Percentiles rank a stretch among this genome's conserved stretches.
Evolutionary conservation across 352 stramenopile species (phyloP).

Genomic region (Peronosclerospora sorghi): DNA sequence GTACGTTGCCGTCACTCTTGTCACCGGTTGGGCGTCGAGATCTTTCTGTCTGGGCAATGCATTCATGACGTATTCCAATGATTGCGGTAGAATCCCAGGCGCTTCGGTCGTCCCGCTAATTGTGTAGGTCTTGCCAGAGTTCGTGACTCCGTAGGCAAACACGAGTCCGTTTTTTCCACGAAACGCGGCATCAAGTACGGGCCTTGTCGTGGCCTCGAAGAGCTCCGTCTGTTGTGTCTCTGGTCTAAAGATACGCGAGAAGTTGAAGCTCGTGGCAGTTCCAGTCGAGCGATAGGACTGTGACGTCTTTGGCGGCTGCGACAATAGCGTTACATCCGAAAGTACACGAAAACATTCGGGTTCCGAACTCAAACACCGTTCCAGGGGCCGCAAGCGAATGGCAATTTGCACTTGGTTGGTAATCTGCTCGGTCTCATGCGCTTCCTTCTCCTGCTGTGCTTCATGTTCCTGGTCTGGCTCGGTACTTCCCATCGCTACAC

Average conservation of each 20-base stretch:
- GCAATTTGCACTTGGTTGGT: constrained; percentile 38
- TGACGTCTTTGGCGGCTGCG: constrained; percentile 60
- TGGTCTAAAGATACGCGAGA: constrained; percentile 74
- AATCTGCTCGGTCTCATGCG: constrained; percentile 4
- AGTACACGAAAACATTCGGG: constrained; percentile 54
- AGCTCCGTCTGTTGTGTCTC: constrained; percentile 82
- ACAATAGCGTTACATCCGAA: constrained; percentile 50
- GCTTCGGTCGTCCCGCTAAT: constrained; percentile 85
- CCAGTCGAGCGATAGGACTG: constrained; percentile 66
- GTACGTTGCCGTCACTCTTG: constrained; percentile 84
- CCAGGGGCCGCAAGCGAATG: constrained; percentile 52
- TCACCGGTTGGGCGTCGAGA: constrained; percentile 26
- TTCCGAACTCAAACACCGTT: constrained; percentile 5
- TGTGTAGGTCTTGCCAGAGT: constrained; percentile 98
- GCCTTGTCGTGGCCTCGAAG: constrained; percentile 84
- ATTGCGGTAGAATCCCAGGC: constrained; percentile 76
- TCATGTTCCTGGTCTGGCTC: constrained; percentile 7
- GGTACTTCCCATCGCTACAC: constrained; percentile 22
- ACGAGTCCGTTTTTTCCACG: constrained; percentile 83
- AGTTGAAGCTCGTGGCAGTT: constrained; percentile 68
- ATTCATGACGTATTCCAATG: constrained; percentile 59
- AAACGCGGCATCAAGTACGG: constrained; percentile 87
- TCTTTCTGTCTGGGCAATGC: constrained; percentile 45
- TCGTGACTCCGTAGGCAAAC: constrained; percentile 98
- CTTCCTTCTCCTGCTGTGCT: constrained; percentile 1